Conservation (phyloP, 2,329 filamentous ascomycete genomes). For the Aspergillus pseudoviridinutans region DNA sequence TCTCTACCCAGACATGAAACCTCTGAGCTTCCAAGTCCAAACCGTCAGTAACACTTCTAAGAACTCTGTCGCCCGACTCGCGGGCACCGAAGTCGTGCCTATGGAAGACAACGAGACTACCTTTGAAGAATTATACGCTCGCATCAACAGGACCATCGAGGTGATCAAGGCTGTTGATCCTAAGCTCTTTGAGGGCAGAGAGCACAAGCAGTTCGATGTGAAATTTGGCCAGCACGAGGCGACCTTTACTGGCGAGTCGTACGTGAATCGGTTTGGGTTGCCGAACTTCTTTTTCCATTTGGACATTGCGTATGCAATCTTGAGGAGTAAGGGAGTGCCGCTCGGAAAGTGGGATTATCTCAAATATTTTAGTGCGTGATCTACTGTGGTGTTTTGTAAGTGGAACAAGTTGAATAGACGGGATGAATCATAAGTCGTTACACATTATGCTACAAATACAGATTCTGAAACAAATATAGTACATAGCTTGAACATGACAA, state of each 20-base stretch:
- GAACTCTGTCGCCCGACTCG: constrained; percentile 37
- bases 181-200: constrained; percentile 42
- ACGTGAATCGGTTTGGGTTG: constrained; percentile 47
- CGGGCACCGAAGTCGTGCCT: constrained; percentile 26
- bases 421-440: not conserved
- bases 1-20: constrained; percentile 49
- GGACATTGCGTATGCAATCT: constrained; percentile 55
- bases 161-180: constrained; percentile 44
- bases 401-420: not conserved
- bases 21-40: constrained; percentile 49
- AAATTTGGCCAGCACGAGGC: constrained; percentile 27
- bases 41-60: constrained; percentile 41
- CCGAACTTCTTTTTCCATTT: constrained; percentile 65
- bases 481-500: not conserved
- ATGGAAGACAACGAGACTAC: constrained; percentile 46
- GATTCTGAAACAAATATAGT: not conserved
- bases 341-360: constrained; percentile 61
- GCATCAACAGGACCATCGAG: constrained; percentile 46
- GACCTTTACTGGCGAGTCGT: constrained; percentile 44
- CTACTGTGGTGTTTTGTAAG: not conserved
- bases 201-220: constrained; percentile 38
- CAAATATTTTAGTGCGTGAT: constrained; percentile 1
- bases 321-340: constrained; percentile 58
- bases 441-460: not conserved
- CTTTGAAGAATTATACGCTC: constrained; percentile 46